These are phyloP conservation scores for Chlorella sp. DNA, from an alignment of 139 green algal genomes.

Conservation along the genomic window DNA sequence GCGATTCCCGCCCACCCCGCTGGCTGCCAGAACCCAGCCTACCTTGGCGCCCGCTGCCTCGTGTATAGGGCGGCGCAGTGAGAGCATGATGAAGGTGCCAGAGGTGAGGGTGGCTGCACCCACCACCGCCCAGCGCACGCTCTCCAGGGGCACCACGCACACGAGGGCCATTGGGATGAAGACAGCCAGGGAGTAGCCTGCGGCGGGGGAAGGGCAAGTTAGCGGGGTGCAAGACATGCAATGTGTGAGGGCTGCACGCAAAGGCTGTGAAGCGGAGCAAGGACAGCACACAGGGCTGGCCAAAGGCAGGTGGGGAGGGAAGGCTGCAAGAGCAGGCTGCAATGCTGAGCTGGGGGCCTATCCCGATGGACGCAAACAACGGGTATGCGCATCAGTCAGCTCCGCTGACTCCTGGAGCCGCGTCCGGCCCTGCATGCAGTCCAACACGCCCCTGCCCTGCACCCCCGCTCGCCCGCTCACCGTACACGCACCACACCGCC, in stretches of 20 bases:
- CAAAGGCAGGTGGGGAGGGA: no score
- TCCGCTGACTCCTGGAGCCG: background rate
- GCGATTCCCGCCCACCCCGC: background rate
- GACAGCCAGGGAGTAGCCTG: constrained; percentile 80
- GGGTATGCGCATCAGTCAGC: no score
- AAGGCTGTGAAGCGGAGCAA: no score
- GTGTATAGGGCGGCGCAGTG: constrained; percentile 70
- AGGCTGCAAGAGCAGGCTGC: background rate
- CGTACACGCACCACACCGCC: constrained; percentile 86
- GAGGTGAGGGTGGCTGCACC: constrained; percentile 56
- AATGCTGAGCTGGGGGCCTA: no score
- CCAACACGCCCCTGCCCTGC: background rate
- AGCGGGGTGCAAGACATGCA: background rate
- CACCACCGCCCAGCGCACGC: constrained; percentile 72
- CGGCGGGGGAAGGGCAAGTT: background rate
- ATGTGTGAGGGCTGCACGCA: no score
- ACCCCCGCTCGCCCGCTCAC: constrained; percentile 42
- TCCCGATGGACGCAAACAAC: no score
- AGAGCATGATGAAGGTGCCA: constrained; percentile 79
- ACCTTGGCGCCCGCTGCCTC: constrained; percentile 66
- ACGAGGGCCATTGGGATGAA: constrained; percentile 83
- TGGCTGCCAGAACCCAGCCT: background rate
- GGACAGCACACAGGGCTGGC: no score
- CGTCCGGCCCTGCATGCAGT: background rate
- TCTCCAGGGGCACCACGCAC: constrained; percentile 76